phyloP scores from a whole-genome alignment of 768 basidiomycete genomes.

The Goffeauzyma gilvescens region DNA sequence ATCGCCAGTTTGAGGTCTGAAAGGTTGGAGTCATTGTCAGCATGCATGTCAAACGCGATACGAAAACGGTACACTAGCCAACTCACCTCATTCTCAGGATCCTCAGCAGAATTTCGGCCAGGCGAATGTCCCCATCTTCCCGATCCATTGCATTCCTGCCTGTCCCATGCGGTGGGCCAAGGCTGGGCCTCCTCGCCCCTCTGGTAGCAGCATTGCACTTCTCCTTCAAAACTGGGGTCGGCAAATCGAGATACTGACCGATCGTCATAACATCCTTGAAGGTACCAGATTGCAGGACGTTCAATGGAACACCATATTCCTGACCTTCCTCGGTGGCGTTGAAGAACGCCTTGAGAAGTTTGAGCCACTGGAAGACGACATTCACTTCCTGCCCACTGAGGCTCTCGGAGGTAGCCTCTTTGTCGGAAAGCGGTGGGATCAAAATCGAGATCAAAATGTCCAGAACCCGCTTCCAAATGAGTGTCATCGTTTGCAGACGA shows the following conservation, averaged over 20 bases:
- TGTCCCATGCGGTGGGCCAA: conserved; percentile 5
- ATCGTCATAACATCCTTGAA: conserved; percentile 29
- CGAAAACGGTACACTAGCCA: background rate
- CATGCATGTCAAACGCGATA: background rate
- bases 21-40: no score
- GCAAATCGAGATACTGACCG: conserved; percentile 30
- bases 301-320: conserved; percentile 27
- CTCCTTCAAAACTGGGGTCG: conserved; percentile 22
- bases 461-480: conserved; percentile 23
- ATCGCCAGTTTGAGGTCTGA: conserved; percentile 19
- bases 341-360: conserved; percentile 28
- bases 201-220: conserved; percentile 23
- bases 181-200: conserved; percentile 10
- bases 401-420: conserved; percentile 8
- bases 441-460: conserved; percentile 26
- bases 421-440: conserved; percentile 28
- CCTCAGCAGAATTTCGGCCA: conserved; percentile 28
- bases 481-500: conserved; percentile 18
- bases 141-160: conserved; percentile 21
- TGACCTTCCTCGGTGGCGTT: conserved; percentile 25
- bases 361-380: conserved; percentile 31
- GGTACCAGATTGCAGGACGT: conserved; percentile 16
- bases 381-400: conserved; percentile 19
- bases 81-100: conserved; percentile 26
- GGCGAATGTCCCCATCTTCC: no score